Percentiles rank a stretch among this genome's conserved stretches.
These are phyloP conservation scores for Euryodendron excelsum DNA, from an alignment of 148 eudicot genomes.

Conservation along the genomic window DNA sequence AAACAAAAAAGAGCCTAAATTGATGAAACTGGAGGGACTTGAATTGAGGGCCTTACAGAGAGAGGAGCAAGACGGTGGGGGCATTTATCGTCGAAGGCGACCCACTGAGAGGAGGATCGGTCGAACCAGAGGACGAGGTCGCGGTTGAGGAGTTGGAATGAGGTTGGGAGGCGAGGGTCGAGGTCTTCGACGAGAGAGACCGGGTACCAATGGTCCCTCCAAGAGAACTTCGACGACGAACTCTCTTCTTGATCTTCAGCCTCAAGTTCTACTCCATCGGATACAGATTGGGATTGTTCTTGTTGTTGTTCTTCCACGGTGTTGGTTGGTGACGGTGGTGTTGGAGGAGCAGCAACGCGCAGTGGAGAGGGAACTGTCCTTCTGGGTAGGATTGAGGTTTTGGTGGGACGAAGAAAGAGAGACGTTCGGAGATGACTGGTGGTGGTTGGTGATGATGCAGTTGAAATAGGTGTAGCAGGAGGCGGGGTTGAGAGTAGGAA, in stretches of 20 bases:
- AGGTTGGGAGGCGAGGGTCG: slow-evolving; percentile 59
- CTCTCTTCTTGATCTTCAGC: slow-evolving; percentile 25
- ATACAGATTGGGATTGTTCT: slow-evolving; percentile 5
- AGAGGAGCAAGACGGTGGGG: slow-evolving; percentile 97
- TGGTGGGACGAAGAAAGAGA: slow-evolving; percentile 9
- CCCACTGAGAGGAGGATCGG: slow-evolving; percentile 50
- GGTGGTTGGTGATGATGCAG: background rate
- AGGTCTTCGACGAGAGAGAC: slow-evolving; percentile 85
- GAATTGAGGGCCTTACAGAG: slow-evolving; percentile 43
- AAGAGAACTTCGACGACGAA: slow-evolving; percentile 54
- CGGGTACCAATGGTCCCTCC: slow-evolving; percentile 98
- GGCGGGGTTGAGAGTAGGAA: slow-evolving; percentile 11
- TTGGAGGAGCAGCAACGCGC: slow-evolving; percentile 51
- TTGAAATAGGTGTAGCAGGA: background rate
- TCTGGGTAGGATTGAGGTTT: background rate
- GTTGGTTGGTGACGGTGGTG: slow-evolving; percentile 19
- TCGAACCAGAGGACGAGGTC: slow-evolving; percentile 91
- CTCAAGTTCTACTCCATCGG: slow-evolving; percentile 18
- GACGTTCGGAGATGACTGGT: background rate
- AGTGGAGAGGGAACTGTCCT: slow-evolving; percentile 19
- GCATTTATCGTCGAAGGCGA: slow-evolving; percentile 84
- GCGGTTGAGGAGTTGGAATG: slow-evolving; percentile 82
- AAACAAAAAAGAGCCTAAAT: slow-evolving; percentile 7
- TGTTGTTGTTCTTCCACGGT: slow-evolving; percentile 20
- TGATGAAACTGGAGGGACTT: background rate